Evolutionary conservation across 139 green algal genomes (phyloP).

Genomic region (Chlamydomonas applanata): DNA sequence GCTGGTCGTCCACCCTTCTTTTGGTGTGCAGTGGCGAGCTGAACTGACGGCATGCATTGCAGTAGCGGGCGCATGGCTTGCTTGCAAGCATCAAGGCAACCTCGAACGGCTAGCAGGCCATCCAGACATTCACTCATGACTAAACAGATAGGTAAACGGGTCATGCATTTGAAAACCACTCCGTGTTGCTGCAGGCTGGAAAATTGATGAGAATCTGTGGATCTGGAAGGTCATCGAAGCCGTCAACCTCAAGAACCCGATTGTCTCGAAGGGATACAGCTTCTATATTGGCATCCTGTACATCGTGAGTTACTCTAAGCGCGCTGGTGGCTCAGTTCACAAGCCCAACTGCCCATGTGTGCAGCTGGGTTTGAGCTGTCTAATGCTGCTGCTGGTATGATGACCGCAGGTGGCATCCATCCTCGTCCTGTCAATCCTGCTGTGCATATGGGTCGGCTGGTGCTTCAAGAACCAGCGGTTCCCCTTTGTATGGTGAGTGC

Average conservation of each 20-base stretch:
- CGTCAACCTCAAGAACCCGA: conserved; percentile 33
- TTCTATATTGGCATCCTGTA: conserved; percentile 34
- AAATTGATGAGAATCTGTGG: not conserved
- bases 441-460: conserved; percentile 33
- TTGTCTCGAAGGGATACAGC: conserved; percentile 26
- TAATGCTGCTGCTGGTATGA: too few species aligned
- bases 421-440: conserved; percentile 12
- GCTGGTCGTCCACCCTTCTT: conserved; percentile 26
- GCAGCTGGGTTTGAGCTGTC: too few species aligned
- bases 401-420: not conserved
- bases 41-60: too few species aligned
- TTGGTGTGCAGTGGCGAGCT: conserved; percentile 18
- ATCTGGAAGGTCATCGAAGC: conserved; percentile 26
- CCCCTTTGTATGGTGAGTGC: conserved; percentile 33
- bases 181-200: not conserved
- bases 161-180: not conserved
- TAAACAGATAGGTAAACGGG: too few species aligned
- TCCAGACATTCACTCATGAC: too few species aligned
- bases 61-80: too few species aligned
- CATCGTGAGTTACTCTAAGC: not conserved
- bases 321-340: too few species aligned
- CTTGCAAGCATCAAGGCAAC: too few species aligned
- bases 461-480: conserved; percentile 39
- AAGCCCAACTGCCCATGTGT: too few species aligned
- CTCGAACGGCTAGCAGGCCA: too few species aligned